A percentile compares a stretch with the other conserved stretches of the same genome.
These are phyloP conservation scores for Acanthamoeba lenticulata DNA, from an alignment of 208 protist genomes.

Conservation along the genomic window DNA sequence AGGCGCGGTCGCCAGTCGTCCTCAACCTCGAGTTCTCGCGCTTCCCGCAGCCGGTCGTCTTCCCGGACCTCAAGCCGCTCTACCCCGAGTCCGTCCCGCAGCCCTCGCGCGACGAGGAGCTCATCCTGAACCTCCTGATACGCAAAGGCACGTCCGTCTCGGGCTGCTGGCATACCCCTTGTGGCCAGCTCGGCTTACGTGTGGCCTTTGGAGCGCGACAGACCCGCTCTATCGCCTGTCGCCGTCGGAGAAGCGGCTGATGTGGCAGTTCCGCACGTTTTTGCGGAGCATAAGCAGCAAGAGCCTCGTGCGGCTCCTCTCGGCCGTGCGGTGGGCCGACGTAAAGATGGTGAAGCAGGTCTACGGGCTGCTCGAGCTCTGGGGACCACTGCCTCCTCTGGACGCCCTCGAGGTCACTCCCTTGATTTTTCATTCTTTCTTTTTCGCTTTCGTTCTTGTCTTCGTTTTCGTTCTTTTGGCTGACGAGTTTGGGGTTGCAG, in stretches of 20 bases:
- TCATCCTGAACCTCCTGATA: conserved; percentile 71
- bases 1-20: conserved; percentile 2
- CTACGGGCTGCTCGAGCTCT: conserved; percentile 77
- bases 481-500: too few species aligned
- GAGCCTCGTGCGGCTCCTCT: conserved; percentile 62
- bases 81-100: background rate
- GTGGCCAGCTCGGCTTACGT: background rate
- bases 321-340: conserved; percentile 74
- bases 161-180: background rate
- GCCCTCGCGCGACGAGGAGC: conserved; percentile 55
- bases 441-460: too few species aligned
- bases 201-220: background rate
- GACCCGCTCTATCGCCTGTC: conserved; percentile 51
- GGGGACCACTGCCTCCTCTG: conserved; percentile 78
- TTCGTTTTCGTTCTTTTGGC: too few species aligned
- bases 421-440: background rate
- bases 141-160: conserved; percentile 45
- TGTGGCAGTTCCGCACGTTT: conserved; percentile 58
- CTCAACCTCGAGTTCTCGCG: conserved; percentile 71
- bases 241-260: conserved; percentile 15
- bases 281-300: conserved; percentile 60
- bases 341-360: conserved; percentile 67
- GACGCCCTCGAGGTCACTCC: conserved; percentile 83
- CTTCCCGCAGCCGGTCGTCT: conserved; percentile 76
- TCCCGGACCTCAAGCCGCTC: conserved; percentile 67